Conservation (phyloP, 176 grass and related monocot genomes). For the Neostapfia colusana region DNA sequence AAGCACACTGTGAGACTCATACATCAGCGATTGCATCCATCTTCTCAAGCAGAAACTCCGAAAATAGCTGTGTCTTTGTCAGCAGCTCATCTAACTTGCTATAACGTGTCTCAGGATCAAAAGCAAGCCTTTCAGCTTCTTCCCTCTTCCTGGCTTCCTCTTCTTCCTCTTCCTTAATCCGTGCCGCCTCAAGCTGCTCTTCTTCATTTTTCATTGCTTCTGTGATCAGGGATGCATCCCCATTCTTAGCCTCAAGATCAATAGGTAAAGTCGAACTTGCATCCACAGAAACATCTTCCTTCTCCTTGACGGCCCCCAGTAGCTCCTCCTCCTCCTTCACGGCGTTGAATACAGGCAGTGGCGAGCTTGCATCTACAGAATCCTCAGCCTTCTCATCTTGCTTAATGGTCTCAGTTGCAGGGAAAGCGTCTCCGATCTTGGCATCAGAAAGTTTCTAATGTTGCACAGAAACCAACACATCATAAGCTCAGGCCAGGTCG, state of each 20-base stretch:
- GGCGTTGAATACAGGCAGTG: constrained; percentile 19
- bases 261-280: constrained; percentile 38
- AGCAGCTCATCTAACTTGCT: constrained; percentile 87
- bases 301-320: constrained; percentile 25
- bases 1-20: not conserved
- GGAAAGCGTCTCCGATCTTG: not conserved
- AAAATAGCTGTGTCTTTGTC: constrained; percentile 84
- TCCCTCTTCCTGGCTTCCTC: constrained; percentile 49
- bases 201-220: constrained; percentile 77
- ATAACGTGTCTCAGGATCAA: constrained; percentile 58
- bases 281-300: not conserved
- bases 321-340: constrained; percentile 43
- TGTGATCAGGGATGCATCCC: constrained; percentile 62
- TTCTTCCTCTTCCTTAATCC: constrained; percentile 54
- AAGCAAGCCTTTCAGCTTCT: constrained; percentile 35
- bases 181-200: constrained; percentile 46
- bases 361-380: constrained; percentile 29
- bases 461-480: not conserved
- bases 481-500: not conserved
- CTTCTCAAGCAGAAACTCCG: constrained; percentile 89
- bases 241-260: constrained; percentile 78
- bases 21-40: constrained; percentile 89
- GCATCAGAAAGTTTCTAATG: constrained; percentile 49
- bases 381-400: constrained; percentile 18
- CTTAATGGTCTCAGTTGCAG: constrained; percentile 27